Conservation (phyloP, 1,139 yeast species). For the Yamadazyma oceani region DNA sequence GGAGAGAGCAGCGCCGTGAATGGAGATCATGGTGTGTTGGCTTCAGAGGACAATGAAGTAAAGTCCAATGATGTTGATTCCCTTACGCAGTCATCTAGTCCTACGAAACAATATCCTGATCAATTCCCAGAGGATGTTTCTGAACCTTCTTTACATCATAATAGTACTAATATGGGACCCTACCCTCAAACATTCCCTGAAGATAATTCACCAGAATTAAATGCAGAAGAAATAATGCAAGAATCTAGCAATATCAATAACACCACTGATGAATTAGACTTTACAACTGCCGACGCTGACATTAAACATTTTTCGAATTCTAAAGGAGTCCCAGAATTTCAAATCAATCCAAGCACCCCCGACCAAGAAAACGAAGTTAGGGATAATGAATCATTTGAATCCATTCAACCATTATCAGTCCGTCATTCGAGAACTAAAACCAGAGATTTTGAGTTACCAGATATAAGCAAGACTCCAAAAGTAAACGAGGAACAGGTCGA, state of each 20-base stretch:
- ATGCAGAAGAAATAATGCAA: background rate
- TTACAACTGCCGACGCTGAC: background rate
- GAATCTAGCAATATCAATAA: background rate
- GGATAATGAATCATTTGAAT: conserved; percentile 22
- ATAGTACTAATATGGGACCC: background rate
- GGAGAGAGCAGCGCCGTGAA: too few relatives aligned
- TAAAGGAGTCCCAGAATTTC: conserved; percentile 1
- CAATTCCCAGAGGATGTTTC: background rate
- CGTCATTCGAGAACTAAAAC: conserved; percentile 18
- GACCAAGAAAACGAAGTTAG: conserved; percentile 12
- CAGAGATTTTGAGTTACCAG: conserved; percentile 15
- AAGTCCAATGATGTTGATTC: too few relatives aligned
- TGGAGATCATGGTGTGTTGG: too few relatives aligned
- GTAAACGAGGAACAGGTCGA: background rate
- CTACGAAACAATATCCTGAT: conserved; percentile 5
- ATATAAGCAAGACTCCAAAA: conserved; percentile 17
- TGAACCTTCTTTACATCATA: background rate
- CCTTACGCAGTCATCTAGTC: too few relatives aligned
- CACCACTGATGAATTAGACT: conserved; percentile 2
- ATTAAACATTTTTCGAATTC: background rate
- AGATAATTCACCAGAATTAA: conserved; percentile 1
- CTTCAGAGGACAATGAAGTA: too few relatives aligned
- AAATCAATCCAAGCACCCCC: conserved; percentile 2
- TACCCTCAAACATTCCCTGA: conserved; percentile 2
- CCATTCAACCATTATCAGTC: conserved; percentile 27